A percentile compares a stretch with the other conserved stretches of the same genome.
Evolutionary conservation across 2,329 filamentous ascomycete species (phyloP).

Genomic region (Penicillium verrucosum): DNA sequence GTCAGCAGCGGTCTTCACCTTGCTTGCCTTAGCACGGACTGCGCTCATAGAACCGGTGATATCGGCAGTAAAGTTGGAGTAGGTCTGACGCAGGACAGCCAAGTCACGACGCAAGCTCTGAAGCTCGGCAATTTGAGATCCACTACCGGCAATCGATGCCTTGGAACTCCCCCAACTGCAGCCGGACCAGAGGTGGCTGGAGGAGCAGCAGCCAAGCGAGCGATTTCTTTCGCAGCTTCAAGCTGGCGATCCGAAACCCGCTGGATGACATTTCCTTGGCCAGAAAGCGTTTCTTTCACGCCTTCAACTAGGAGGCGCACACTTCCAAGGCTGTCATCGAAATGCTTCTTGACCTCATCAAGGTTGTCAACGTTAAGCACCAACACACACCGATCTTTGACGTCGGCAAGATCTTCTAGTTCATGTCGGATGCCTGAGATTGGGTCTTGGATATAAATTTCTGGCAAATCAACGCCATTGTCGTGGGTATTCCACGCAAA

Average conservation of each 20-base stretch:
- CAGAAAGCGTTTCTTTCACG: conserved; percentile 77
- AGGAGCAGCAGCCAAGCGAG: conserved; percentile 57
- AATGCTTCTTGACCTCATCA: conserved; percentile 93
- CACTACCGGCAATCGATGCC: conserved; percentile 40
- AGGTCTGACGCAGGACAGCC: conserved; percentile 87
- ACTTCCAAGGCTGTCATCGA: conserved; percentile 83
- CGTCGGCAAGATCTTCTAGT: conserved; percentile 84
- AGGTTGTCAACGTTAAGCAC: conserved; percentile 89
- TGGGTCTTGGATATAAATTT: conserved; percentile 97
- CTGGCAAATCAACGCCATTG: conserved; percentile 86
- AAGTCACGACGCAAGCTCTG: conserved; percentile 82
- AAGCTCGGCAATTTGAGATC: conserved; percentile 70
- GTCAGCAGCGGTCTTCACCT: conserved; percentile 72
- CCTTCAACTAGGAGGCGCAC: conserved; percentile 81
- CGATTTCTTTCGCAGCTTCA: conserved; percentile 83
- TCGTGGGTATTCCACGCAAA: conserved; percentile 98
- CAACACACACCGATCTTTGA: conserved; percentile 93
- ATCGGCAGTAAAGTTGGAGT: conserved; percentile 84
- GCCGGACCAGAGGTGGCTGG: conserved; percentile 23
- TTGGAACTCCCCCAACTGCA: conserved; percentile 26
- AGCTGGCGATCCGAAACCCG: conserved; percentile 87
- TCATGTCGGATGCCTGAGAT: conserved; percentile 96
- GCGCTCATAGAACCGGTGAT: conserved; percentile 82
- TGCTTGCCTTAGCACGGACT: conserved; percentile 75
- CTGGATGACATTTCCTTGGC: conserved; percentile 77